These are phyloP conservation scores for Exophiala phaeomuriformis DNA, from an alignment of 2,329 filamentous ascomycete species.

Conservation along the genomic window DNA sequence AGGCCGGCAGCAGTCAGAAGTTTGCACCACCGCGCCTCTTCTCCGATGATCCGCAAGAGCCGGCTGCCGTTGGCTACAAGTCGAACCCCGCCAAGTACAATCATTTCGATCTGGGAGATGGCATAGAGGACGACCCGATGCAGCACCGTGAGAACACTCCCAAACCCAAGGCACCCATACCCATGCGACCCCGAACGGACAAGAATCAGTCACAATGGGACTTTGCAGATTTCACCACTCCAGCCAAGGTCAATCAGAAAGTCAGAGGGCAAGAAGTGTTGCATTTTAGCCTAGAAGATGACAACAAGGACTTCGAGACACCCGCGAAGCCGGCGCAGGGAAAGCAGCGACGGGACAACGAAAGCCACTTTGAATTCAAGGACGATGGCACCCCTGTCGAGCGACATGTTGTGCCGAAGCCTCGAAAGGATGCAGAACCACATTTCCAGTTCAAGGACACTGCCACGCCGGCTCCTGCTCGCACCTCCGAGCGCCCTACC, in stretches of 20 bases:
- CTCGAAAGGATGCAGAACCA: constrained; percentile 69
- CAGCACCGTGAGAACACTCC: constrained; percentile 25
- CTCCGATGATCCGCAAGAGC: constrained; percentile 45
- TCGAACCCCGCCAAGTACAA: constrained; percentile 72
- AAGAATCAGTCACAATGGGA: constrained; percentile 67
- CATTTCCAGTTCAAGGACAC: constrained; percentile 77
- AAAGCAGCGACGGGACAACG: constrained; percentile 66
- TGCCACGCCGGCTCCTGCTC: constrained; percentile 43
- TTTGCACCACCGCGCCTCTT: constrained; percentile 51
- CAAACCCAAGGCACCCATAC: constrained; percentile 24
- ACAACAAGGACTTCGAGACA: constrained; percentile 44
- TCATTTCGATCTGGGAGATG: constrained; percentile 71
- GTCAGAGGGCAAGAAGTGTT: constrained; percentile 62
- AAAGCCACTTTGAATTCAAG: constrained; percentile 74
- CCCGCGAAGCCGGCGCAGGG: constrained; percentile 32
- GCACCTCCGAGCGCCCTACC: constrained; percentile 29
- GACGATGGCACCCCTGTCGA: constrained; percentile 51
- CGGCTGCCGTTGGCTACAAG: constrained; percentile 44
- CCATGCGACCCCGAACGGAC: constrained; percentile 18
- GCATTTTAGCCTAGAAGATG: constrained; percentile 68
- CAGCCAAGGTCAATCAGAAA: constrained; percentile 63
- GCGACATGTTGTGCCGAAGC: constrained; percentile 35
- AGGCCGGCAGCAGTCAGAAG: constrained; percentile 43
- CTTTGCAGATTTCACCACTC: constrained; percentile 81
- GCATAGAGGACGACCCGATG: constrained; percentile 26